Evolutionary conservation across 2,329 filamentous ascomycete species (phyloP), one percentile per base, ranked within the genome.

Genomic region (Paramyrothecium sp.): DNA sequence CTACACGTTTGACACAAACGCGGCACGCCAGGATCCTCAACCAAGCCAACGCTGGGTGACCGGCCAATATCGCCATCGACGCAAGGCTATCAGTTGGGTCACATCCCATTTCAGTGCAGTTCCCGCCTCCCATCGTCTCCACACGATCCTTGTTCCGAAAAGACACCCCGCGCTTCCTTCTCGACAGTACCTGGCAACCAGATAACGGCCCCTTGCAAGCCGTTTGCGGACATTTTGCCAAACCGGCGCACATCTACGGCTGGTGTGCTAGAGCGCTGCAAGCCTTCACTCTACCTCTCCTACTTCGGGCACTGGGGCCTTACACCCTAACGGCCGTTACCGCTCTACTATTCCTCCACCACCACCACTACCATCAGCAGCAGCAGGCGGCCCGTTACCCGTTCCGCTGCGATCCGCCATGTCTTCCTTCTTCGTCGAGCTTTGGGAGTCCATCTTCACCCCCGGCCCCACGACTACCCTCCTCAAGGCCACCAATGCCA

Each of bases 371-470:
- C 26, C 38, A 7, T 44, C 38, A 44, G 38, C 7, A 30, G 26
- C 26, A 30, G 38, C 38, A 16, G 13, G 33, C 33, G 10, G 33
- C 33, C 33, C 10, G 33, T 38, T 44, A 44, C 38, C 5, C 13
- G 13, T 19, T 7, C 38, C n/a, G 13, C n/a, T 19, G n/a, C 13
- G 13, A 44, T n/a, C 55, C 51, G 64, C 57, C 65, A 88, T 88
- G 85, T 77, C 85, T 16, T 71, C 78, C 66, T 88, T 89, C 74
- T 68, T 96, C 61, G 81, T 86, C 69, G 86, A 93, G 64, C 89
- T 97, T 59, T 96, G 92, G 90, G 85, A 90, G 71, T 96, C 91
- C 69, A 88, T 98, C 80, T 97, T 98, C 82, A 95, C 89, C 5
- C 91, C 94, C 1, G 95, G 95, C 57, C 86, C 94, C 51, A 97